Percentiles rank a stretch among this genome's conserved stretches.
Evolutionary conservation across 2,329 filamentous ascomycete genomes (phyloP).

Genomic region (Teratosphaeria epicoccoides): DNA sequence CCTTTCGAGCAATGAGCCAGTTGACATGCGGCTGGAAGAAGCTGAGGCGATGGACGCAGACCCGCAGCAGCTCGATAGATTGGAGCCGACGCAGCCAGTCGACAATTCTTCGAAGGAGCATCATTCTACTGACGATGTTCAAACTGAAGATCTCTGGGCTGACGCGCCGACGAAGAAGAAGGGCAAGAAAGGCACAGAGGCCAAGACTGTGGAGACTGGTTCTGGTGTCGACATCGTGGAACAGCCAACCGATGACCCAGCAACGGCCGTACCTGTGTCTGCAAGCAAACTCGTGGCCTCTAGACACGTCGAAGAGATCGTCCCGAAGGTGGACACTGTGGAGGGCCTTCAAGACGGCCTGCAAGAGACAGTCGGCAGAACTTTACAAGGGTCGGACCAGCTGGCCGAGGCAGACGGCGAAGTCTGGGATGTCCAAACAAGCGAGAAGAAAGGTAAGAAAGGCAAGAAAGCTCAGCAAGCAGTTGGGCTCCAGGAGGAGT

Average conservation of each 20-base stretch:
- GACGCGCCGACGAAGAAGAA: conserved; percentile 5
- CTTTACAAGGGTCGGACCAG: not conserved
- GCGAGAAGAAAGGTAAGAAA: conserved; percentile 16
- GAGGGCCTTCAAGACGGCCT: not conserved
- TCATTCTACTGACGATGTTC: not conserved
- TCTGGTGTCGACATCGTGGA: not conserved
- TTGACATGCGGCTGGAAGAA: not conserved
- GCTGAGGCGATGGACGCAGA: not conserved
- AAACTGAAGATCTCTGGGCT: conserved; percentile 4
- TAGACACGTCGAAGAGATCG: not conserved
- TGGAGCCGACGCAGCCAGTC: not conserved
- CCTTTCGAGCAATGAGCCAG: not conserved
- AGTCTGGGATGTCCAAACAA: not conserved
- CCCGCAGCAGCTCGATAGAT: not conserved
- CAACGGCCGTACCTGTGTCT: not conserved
- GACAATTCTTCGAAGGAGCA: not conserved
- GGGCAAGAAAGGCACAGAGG: conserved; percentile 19
- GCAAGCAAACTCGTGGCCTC: not conserved
- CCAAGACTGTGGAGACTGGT: conserved; percentile 2
- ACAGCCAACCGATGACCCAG: not conserved
- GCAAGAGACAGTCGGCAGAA: not conserved
- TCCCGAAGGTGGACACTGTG: not conserved
- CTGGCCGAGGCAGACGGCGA: not conserved
- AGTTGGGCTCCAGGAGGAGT: not conserved
- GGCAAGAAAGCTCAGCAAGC: conserved; percentile 10